Percentiles rank a stretch among this genome's conserved stretches.
Conservation (phyloP, 176 grass and related monocot genomes). For the Eragrostis nindensis region DNA sequence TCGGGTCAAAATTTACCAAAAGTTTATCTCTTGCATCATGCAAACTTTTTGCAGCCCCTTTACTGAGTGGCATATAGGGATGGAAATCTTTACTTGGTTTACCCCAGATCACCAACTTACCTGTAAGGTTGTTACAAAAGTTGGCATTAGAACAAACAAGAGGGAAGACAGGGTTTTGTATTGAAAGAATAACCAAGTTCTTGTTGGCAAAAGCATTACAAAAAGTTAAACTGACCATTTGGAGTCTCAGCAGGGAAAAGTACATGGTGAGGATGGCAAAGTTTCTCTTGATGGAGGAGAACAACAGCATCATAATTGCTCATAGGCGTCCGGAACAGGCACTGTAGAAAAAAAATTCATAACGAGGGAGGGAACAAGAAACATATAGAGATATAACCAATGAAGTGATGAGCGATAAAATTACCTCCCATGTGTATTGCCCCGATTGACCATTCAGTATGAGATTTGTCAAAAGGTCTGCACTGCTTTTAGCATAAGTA, state of each 20-base stretch:
- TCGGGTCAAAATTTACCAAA: slow-evolving; percentile 87
- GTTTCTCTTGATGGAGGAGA: slow-evolving; percentile 78
- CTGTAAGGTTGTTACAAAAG: slow-evolving; percentile 46
- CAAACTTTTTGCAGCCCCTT: slow-evolving; percentile 50
- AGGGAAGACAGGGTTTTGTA: not conserved
- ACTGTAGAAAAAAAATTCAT: slow-evolving; percentile 52
- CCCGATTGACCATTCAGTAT: slow-evolving; percentile 59
- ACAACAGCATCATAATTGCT: slow-evolving; percentile 94
- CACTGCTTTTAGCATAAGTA: slow-evolving; percentile 86
- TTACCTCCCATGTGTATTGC: slow-evolving; percentile 94
- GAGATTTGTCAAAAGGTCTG: slow-evolving; percentile 77
- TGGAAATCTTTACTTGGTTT: slow-evolving; percentile 85
- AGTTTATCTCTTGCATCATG: slow-evolving; percentile 76
- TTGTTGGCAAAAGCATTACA: not conserved
- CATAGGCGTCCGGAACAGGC: slow-evolving; percentile 78
- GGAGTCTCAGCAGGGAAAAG: slow-evolving; percentile 71
- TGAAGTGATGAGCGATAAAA: not conserved
- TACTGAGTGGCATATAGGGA: slow-evolving; percentile 58
- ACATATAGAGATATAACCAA: slow-evolving; percentile 11
- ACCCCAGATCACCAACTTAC: slow-evolving; percentile 70
- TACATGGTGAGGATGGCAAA: slow-evolving; percentile 69
- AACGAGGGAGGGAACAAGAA: not conserved
- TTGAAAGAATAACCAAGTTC: slow-evolving; percentile 21
- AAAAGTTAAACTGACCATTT: slow-evolving; percentile 55
- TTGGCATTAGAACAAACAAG: slow-evolving; percentile 25